These are phyloP conservation scores for Microsporum ferrugineum DNA, from an alignment of 2,329 filamentous ascomycete species.

Conservation along the genomic window DNA sequence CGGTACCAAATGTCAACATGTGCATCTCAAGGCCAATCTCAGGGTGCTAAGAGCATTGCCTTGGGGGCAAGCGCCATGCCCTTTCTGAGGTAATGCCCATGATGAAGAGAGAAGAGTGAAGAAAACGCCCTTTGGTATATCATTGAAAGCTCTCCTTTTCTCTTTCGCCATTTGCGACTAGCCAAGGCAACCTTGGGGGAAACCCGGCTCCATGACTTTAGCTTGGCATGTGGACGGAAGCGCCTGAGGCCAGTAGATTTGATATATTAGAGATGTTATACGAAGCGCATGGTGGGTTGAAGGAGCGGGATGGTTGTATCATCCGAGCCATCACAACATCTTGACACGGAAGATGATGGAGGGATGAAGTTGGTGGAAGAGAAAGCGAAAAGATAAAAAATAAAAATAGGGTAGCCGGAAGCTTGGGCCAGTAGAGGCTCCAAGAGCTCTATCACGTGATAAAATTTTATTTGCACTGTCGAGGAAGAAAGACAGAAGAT, in stretches of 20 bases:
- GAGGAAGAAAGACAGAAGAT: background rate
- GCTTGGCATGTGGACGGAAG: background rate
- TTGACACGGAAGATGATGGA: too few relatives aligned
- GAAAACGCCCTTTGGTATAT: background rate
- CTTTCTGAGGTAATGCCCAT: background rate
- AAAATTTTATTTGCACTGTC: background rate
- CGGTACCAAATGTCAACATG: background rate
- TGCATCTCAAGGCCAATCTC: background rate
- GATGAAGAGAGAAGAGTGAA: background rate
- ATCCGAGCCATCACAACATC: background rate
- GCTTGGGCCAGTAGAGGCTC: background rate
- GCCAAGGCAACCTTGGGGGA: constrained; percentile 2
- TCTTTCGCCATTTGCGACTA: background rate
- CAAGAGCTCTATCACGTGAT: background rate
- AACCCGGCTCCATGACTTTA: background rate
- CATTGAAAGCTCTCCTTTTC: background rate
- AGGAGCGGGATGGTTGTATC: background rate
- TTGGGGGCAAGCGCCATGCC: background rate
- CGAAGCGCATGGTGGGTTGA: background rate
- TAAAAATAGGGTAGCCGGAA: background rate
- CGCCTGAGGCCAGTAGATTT: background rate
- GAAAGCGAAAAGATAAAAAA: background rate
- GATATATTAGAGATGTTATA: background rate
- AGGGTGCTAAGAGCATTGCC: background rate
- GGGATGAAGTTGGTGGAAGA: background rate